Evolutionary conservation across 768 basidiomycete species (phyloP).

Genomic region (Inosperma sp.): DNA sequence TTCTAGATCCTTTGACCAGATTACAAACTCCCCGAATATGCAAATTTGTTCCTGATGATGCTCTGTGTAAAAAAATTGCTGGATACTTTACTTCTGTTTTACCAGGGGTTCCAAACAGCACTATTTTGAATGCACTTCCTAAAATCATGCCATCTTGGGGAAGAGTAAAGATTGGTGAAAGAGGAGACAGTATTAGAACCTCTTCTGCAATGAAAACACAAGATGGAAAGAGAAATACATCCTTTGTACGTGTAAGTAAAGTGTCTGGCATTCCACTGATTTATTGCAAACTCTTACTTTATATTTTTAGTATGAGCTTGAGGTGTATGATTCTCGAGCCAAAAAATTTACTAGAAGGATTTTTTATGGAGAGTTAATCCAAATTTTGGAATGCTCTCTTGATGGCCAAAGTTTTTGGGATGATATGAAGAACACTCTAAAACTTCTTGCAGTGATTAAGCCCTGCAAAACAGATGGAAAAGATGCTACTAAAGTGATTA

Average conservation of each 20-base stretch:
- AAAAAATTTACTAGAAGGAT: neutral
- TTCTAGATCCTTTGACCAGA: neutral
- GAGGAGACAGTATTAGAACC: neutral
- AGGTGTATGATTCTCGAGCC: neutral
- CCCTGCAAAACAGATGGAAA: neutral
- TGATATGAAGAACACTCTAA: neutral
- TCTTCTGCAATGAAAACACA: neutral
- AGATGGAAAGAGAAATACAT: neutral
- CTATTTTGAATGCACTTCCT: neutral
- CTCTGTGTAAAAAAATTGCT: neutral
- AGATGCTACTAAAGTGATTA: neutral
- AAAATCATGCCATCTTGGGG: neutral
- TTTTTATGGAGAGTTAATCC: neutral
- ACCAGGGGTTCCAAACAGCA: no score
- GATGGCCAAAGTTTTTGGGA: neutral
- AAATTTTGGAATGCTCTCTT: neutral
- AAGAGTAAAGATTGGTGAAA: neutral
- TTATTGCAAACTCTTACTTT: neutral
- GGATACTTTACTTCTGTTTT: neutral
- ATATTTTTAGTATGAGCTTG: neutral
- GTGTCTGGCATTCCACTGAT: neutral
- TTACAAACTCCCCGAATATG: neutral
- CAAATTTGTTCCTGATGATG: neutral
- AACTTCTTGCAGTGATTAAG: neutral
- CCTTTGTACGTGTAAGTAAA: constrained; percentile 1